Evolutionary conservation across 805 yeast species (phyloP).

Genomic region (Metschnikowia hibisci): DNA sequence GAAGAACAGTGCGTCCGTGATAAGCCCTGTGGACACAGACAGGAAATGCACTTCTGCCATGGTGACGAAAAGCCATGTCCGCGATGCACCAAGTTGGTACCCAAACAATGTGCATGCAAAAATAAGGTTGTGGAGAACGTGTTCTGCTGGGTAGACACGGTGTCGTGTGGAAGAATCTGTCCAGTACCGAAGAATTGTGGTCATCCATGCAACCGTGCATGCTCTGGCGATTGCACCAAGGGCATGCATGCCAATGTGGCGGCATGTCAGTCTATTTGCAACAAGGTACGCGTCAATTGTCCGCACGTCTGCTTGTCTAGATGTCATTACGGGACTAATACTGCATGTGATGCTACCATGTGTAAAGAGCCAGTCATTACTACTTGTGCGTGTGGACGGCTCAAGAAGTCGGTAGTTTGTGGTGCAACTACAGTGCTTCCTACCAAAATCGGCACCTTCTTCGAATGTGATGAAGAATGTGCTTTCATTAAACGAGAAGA

Average conservation of each 20-base stretch:
- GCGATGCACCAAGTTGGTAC: conserved; percentile 60
- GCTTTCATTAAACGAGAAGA: conserved; percentile 55
- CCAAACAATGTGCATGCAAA: conserved; percentile 62
- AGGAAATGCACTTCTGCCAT: conserved; percentile 74
- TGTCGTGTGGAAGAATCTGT: conserved; percentile 55
- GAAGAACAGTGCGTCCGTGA: conserved; percentile 58
- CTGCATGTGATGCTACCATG: conserved; percentile 46
- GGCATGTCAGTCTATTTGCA: conserved; percentile 58
- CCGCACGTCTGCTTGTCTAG: conserved; percentile 60
- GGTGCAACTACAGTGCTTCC: conserved; percentile 41
- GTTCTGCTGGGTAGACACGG: conserved; percentile 63
- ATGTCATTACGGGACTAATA: conserved; percentile 56
- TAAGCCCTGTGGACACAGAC: conserved; percentile 65
- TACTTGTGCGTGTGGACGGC: conserved; percentile 64
- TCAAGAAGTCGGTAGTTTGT: conserved; percentile 48
- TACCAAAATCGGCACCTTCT: conserved; percentile 31
- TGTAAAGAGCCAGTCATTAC: conserved; percentile 52
- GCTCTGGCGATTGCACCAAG: conserved; percentile 62
- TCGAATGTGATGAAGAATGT: conserved; percentile 74
- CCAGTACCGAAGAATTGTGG: conserved; percentile 34
- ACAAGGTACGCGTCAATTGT: conserved; percentile 49
- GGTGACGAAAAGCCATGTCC: conserved; percentile 64
- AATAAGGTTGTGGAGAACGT: conserved; percentile 52
- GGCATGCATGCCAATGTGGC: conserved; percentile 47
- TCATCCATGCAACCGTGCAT: conserved; percentile 48